Evolutionary conservation across 306 rosid genomes (phyloP).

Genomic region (Rubus parviflorus): DNA sequence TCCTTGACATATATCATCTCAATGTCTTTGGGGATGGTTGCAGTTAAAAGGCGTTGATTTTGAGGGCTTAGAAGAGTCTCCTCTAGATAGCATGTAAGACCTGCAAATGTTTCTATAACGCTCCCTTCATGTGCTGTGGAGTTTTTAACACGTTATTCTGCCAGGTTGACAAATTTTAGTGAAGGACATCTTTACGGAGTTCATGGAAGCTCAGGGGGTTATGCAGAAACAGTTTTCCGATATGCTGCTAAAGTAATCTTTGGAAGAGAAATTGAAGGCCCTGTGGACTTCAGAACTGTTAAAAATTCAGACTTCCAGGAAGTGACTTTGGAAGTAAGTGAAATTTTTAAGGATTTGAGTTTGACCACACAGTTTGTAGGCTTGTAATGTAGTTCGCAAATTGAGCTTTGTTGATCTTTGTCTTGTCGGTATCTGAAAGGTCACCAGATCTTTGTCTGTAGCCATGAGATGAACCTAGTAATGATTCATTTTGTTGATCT

Average conservation of each 20-base stretch:
- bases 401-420: background rate
- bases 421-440: background rate
- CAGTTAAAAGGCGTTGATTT: slow-evolving; percentile 77
- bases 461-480: slow-evolving; percentile 1
- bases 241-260: slow-evolving; percentile 73
- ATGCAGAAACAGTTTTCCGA: slow-evolving; percentile 81
- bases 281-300: slow-evolving; percentile 65
- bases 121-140: slow-evolving; percentile 17
- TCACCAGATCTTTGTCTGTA: background rate
- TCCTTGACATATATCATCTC: background rate
- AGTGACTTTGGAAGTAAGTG: slow-evolving; percentile 73
- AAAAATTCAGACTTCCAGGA: slow-evolving; percentile 87
- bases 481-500: background rate
- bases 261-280: slow-evolving; percentile 71
- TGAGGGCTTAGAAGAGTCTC: slow-evolving; percentile 65
- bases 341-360: background rate
- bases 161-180: slow-evolving; percentile 72
- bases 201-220: slow-evolving; percentile 88
- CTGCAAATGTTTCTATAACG: slow-evolving; percentile 13
- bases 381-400: slow-evolving; percentile 14
- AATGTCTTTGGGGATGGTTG: slow-evolving; percentile 25
- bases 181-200: slow-evolving; percentile 80
- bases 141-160: slow-evolving; percentile 20
- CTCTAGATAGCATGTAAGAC: slow-evolving; percentile 71
- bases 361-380: slow-evolving; percentile 4